Evolutionary conservation across 2,329 filamentous ascomycete species (phyloP).

Genomic region (Cercospora janseana): DNA sequence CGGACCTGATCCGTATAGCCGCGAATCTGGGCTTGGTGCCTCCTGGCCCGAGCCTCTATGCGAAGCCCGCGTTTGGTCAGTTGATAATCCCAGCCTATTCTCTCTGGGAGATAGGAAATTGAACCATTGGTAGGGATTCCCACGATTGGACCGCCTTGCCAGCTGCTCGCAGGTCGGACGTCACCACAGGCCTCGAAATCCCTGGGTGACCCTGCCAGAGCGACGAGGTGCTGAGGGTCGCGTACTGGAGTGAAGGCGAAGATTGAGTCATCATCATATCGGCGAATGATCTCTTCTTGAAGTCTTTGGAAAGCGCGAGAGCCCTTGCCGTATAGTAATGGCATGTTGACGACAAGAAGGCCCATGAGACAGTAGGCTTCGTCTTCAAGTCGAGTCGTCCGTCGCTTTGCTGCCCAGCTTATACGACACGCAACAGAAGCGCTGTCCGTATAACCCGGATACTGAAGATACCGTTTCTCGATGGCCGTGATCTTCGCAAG

Average conservation of each 20-base stretch:
- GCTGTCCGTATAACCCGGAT: not conserved
- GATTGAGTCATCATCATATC: not conserved
- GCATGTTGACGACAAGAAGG: not conserved
- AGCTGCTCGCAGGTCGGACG: too few relatives aligned
- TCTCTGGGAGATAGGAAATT: too few relatives aligned
- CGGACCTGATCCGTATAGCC: too few relatives aligned
- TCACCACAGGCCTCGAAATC: too few relatives aligned
- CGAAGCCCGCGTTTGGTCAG: too few relatives aligned
- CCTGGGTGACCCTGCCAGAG: too few relatives aligned
- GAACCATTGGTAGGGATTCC: too few relatives aligned
- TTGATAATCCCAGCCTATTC: too few relatives aligned
- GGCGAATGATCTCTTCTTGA: not conserved
- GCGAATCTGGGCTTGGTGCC: too few relatives aligned
- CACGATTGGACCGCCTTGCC: too few relatives aligned
- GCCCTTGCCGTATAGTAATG: constrained; percentile 3
- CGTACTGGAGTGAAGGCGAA: not conserved
- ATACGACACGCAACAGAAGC: not conserved
- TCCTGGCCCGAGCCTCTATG: too few relatives aligned
- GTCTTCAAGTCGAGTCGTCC: not conserved
- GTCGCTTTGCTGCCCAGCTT: not conserved
- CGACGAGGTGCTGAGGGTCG: too few relatives aligned
- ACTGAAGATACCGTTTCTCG: not conserved
- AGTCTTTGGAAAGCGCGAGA: not conserved
- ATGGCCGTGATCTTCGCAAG: not conserved
- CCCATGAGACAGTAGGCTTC: constrained; percentile 5